Base-by-base conservation (phyloP, 495 filamentous ascomycete species). In the Hypomontagnella monticulosa region DNA sequence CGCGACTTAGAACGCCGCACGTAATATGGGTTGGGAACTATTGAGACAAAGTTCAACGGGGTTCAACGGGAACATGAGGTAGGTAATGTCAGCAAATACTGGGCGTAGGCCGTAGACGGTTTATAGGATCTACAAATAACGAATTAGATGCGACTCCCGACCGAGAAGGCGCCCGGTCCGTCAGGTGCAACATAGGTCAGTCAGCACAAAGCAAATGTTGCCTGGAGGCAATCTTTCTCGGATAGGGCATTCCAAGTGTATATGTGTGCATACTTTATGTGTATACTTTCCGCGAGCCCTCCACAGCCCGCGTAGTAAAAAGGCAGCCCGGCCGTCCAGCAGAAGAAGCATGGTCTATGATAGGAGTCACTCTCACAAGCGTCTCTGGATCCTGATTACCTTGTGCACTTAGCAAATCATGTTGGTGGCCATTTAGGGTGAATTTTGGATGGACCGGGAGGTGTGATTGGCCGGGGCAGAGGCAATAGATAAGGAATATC, bases 381-480 rank as follows among this genome's bases (percentile, higher is more conserved):
- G 32, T 18, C 41, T 49, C 42, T 44, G 44, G 57, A 53, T 57
- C 44, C 58, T 58, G 57, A 62, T 62, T 68, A 61, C 59, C 16
- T 68, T 42, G 65, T 55, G 37, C 48, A 69, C 66, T 69, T 63
- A 63, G 66, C 60, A 63, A 68, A 69, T 52, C 59, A 69, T 60
- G 60, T 58, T 60, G 59, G 59, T 50, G 66, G 33, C 55, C 60
- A 44, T 68, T 63, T 68, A 59, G 59, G 55, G 65, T 41, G 54
- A 59, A 59, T 59, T 48, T 68, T 54, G 38, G 54, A 20, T 51
- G 38, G 33, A 15, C 41, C 37, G 36, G 54, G 55, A 49, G 34
- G 30, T 57, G 34, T 59, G 66, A 69, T 69, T 69, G 66, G 66
- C 37, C 43, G 60, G 6, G 46, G 6, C 11, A 4, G 55, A 51